Percentiles rank a stretch among this genome's conserved stretches.
Conservation (phyloP, 2,329 filamentous ascomycete species). For the Metarhizium brunneum region DNA sequence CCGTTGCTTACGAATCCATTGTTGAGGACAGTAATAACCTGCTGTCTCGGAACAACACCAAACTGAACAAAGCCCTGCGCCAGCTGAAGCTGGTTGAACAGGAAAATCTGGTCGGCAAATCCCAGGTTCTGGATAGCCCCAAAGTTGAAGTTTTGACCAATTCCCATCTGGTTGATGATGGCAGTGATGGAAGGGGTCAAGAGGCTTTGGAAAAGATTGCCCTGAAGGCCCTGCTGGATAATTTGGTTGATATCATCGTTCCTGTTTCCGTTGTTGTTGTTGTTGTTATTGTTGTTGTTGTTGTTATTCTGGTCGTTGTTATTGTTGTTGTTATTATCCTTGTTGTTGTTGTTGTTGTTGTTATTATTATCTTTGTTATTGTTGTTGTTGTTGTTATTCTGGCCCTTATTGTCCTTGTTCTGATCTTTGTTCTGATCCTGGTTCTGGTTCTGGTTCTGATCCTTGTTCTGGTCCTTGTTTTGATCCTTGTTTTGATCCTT, state of each 20-base stretch:
- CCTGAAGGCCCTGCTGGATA: conserved; percentile 7
- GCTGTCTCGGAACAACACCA: conserved; percentile 12
- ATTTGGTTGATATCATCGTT: conserved; percentile 4
- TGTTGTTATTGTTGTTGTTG: background rate
- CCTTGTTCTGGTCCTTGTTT: conserved; percentile 5
- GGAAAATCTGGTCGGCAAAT: conserved; percentile 16
- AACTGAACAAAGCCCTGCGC: conserved; percentile 16
- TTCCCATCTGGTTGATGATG: conserved; percentile 19
- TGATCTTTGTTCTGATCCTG: conserved; percentile 1
- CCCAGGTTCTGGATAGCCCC: conserved; percentile 17
- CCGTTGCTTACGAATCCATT: conserved; percentile 12
- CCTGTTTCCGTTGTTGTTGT: background rate
- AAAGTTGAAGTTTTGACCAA: conserved; percentile 16
- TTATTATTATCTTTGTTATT: conserved; percentile 4
- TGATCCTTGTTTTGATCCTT: conserved; percentile 2
- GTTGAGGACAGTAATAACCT: conserved; percentile 15
- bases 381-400: background rate
- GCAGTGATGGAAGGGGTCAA: conserved; percentile 13
- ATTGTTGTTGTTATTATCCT: background rate
- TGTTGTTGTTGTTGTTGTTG: conserved; percentile 7
- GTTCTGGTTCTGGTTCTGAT: conserved; percentile 5
- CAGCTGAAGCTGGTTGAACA: conserved; percentile 17
- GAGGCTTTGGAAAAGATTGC: conserved; percentile 8
- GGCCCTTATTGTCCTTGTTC: conserved; percentile 7
- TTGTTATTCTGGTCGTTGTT: background rate